phyloP scores from a whole-genome alignment of 2,329 filamentous ascomycete species.

The Lasiodiplodia hormozganensis region DNA sequence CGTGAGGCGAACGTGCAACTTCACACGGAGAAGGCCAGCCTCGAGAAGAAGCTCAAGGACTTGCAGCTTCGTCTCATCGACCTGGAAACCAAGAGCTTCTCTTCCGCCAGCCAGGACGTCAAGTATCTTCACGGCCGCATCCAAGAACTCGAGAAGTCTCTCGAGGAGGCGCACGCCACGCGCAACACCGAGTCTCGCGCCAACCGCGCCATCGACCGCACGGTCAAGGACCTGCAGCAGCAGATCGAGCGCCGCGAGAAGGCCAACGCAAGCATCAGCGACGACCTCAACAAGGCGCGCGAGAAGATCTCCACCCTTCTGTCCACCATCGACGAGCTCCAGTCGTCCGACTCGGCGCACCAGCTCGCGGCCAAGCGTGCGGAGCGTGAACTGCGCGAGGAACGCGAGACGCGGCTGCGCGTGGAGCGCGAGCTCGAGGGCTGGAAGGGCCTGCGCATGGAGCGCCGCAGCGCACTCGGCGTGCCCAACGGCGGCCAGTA shows the following conservation, averaged over 20 bases:
- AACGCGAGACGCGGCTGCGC: constrained; percentile 78
- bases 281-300: constrained; percentile 83
- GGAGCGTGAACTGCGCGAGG: constrained; percentile 88
- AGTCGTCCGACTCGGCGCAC: constrained; percentile 81
- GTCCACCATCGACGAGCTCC: constrained; percentile 89
- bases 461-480: constrained; percentile 55
- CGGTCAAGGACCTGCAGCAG: constrained; percentile 88
- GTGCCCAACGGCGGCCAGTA: constrained; percentile 34
- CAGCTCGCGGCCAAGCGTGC: constrained; percentile 84
- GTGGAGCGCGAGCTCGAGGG: constrained; percentile 89
- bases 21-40: constrained; percentile 84
- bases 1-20: constrained; percentile 81
- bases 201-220: constrained; percentile 90
- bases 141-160: constrained; percentile 90
- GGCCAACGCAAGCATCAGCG: constrained; percentile 77
- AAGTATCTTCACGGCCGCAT: constrained; percentile 93
- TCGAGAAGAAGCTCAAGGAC: constrained; percentile 92
- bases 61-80: constrained; percentile 89
- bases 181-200: constrained; percentile 83
- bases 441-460: constrained; percentile 74
- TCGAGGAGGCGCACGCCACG: constrained; percentile 82
- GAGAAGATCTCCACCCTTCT: constrained; percentile 92
- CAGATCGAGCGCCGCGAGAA: constrained; percentile 96
- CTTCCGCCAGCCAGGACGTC: constrained; percentile 91
- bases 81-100: constrained; percentile 96